Evolutionary conservation across 2,329 filamentous ascomycete genomes (phyloP), one percentile per base, ranked within the genome.

Genomic region (Lecanicillium sp.): DNA sequence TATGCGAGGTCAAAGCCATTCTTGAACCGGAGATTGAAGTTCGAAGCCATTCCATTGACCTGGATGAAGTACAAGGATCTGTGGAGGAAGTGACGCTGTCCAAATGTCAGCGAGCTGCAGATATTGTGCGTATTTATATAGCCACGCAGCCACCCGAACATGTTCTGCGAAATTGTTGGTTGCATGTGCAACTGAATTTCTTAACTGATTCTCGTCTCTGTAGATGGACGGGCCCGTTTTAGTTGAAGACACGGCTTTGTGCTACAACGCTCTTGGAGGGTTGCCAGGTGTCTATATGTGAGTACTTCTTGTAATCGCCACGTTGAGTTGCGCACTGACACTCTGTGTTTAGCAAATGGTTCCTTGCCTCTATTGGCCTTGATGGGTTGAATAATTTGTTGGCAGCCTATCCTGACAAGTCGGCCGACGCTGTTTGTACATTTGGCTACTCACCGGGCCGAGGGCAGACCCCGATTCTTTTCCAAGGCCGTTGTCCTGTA

Each of bases 261-360:
- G 90, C 72, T 98, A 96, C 64, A 84, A 87, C 62, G 90, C 91
- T 17, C 78, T 96, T 52, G 82, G 87, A 51, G 90, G 90, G n/a
- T 76, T 98, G 24, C 93, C 93, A 2, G 93, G 93, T 2, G 89
- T 91, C 33, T 98, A 98, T 66, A 95, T 98, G 91, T 95, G 75
- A 57, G 80, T 69, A 33, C 26, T 7, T 4, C 14, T 5, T 21
- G 35, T n/a, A 24, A 10, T 30, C 14, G 3, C 23, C 2, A 8
- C 2, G 14, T 8, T 17, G 20, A 27, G 4, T 12, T 20, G 23
- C 48, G 10, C 8, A 14, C 27, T 46, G 3, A 47, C 35, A 26
- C 21, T 27, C 35, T 55, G 17, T 55, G n/a, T 52, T 26, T 58
- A 96, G 90, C 57, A 98, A 98, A 75, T 95, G 89, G 81, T 98